These are phyloP conservation scores for Wickerhamiella kazuoi DNA, from an alignment of 805 yeast genomes.

Conservation along the genomic window DNA sequence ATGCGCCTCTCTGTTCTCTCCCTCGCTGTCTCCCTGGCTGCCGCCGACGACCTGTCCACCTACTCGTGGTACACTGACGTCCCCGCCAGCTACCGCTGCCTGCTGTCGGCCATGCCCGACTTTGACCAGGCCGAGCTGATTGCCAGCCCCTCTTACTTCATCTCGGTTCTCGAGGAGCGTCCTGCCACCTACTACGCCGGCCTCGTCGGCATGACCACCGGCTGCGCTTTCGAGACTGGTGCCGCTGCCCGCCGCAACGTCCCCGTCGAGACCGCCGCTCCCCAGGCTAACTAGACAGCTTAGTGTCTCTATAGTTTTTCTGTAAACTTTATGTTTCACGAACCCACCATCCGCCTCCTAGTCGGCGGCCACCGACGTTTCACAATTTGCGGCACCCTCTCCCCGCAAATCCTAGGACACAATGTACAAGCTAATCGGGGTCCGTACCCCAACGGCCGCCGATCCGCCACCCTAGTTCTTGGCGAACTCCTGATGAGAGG, in stretches of 20 bases:
- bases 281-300: not conserved
- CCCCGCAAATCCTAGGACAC: too few species aligned
- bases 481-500: too few species aligned
- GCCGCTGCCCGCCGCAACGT: not conserved
- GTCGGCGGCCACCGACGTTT: too few species aligned
- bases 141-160: constrained; percentile 1
- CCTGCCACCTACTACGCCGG: constrained; percentile 4
- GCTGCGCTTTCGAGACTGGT: constrained; percentile 1
- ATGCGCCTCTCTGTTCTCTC: constrained; percentile 1
- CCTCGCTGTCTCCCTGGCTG: constrained; percentile 1
- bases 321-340: too few species aligned
- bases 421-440: too few species aligned
- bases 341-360: too few species aligned
- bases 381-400: too few species aligned
- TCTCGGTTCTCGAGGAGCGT: not conserved
- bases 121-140: not conserved
- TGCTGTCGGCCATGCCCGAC: constrained; percentile 2
- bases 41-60: constrained; percentile 2
- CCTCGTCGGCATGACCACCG: constrained; percentile 3
- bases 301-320: too few species aligned
- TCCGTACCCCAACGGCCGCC: too few species aligned
- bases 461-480: too few species aligned
- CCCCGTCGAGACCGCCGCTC: not conserved
- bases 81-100: constrained; percentile 3
- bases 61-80: constrained; percentile 2